Conservation (phyloP, 2,329 filamentous ascomycete genomes). For the Diaporthe australafricana region DNA sequence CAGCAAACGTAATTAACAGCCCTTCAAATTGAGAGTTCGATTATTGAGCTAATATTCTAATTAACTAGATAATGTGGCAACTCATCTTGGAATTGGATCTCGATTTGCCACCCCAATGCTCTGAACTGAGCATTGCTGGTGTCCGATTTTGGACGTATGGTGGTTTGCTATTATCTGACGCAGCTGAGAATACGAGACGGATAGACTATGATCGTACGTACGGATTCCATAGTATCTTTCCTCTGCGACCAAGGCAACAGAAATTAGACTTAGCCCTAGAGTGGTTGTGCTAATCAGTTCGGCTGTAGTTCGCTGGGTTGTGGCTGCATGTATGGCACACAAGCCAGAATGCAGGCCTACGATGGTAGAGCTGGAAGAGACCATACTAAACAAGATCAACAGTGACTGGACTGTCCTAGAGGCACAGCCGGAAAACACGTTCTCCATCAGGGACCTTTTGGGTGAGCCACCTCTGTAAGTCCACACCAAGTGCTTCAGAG, state of each 20-base stretch:
- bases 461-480: conserved; percentile 2
- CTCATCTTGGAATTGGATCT: background rate
- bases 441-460: conserved; percentile 17
- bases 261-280: no score
- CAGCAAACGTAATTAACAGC: conserved; percentile 3
- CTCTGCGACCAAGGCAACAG: no score
- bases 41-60: background rate
- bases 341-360: background rate
- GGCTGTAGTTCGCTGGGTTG: background rate
- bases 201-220: conserved; percentile 6
- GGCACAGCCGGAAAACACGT: background rate
- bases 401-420: background rate
- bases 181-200: background rate
- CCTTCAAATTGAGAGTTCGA: no score
- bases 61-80: conserved; percentile 22
- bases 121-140: background rate
- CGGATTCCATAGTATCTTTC: background rate
- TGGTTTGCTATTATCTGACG: background rate
- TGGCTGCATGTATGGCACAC: conserved; percentile 4
- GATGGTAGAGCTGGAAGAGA: background rate
- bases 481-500: background rate
- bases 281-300: background rate
- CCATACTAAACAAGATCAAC: background rate
- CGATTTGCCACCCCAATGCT: background rate
- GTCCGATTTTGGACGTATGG: conserved; percentile 16